phyloP scores from a whole-genome alignment of 371 early-diverging fungal species.

The Syncephalastrum contaminatum region DNA sequence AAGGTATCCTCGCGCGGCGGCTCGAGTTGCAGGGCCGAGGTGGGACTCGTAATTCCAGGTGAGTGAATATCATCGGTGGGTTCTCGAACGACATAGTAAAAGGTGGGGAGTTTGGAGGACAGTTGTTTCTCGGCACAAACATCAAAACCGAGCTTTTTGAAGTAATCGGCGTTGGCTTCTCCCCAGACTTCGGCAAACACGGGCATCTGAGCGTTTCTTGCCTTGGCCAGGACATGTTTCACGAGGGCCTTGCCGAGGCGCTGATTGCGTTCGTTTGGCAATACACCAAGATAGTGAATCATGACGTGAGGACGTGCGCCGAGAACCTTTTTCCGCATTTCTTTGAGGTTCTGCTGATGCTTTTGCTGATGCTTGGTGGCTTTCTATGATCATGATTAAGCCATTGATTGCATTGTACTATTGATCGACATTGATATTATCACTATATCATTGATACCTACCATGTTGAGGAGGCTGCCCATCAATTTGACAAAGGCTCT shows the following conservation, averaged over 20 bases:
- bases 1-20: constrained; percentile 22
- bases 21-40: constrained; percentile 17
- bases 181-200: constrained; percentile 32
- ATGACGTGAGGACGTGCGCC: constrained; percentile 15
- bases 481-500: not conserved
- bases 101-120: constrained; percentile 9
- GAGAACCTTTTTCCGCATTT: constrained; percentile 4
- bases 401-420: too few species aligned
- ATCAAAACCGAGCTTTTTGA: constrained; percentile 19
- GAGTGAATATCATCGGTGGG: constrained; percentile 2
- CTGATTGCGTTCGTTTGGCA: constrained; percentile 22
- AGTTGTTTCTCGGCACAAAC: constrained; percentile 12
- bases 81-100: constrained; percentile 26
- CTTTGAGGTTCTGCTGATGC: too few species aligned
- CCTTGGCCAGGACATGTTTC: constrained; percentile 21
- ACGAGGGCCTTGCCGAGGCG: constrained; percentile 16
- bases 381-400: too few species aligned
- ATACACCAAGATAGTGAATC: constrained; percentile 29
- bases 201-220: constrained; percentile 27
- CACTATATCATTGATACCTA: not conserved
- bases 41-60: constrained; percentile 4
- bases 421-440: too few species aligned
- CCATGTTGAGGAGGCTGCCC: not conserved
- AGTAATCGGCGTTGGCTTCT: constrained; percentile 11
- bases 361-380: too few species aligned